Evolutionary conservation across 495 filamentous ascomycete genomes (phyloP), one percentile per base, ranked within the genome.

Genomic region (Trichoderma virens): DNA sequence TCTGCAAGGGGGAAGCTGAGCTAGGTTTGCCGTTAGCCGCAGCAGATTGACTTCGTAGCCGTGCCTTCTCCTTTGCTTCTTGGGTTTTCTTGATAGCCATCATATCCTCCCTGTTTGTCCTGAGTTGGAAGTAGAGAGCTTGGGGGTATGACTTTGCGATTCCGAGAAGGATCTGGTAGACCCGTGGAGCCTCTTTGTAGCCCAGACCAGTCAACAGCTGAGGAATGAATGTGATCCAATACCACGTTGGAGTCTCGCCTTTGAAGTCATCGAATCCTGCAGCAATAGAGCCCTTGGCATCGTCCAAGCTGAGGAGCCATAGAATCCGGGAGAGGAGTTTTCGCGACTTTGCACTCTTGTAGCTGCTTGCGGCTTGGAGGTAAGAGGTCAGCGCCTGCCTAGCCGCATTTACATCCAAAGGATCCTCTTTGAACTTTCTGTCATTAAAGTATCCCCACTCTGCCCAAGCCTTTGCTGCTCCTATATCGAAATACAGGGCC

Each of bases 401-500:
- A 2, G 93, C 95, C 63, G 89, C 82, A 51, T 84, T 85, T 63
- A 93, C 82, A 68, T 97, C 88, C 2, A 81, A 78, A 0, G 92
- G 88, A 65, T 96, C 88, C 62, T 89, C 87, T 76, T 96, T 98
- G 80, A 96, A 99, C 39, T 92, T 87, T 62, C 88, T 85, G 72
- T 99, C 95, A 72, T 94, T 97, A 78, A 96, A 99, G 69, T 93
- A 91, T 56, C 93, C 95, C 95, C 95, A 99, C 76, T 98, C 95
- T 64, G 94, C 93, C 95, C 95, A 99, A 5, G 95, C 95, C 75
- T 99, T 99, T 0, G 94, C 88, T 34, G 96, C 85, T 66, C 90
- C 90, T 68, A 99, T 88, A 68, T 99, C 95, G 67, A 93, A 96
- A 75, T 91, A 97, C 27, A 99, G 78, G 2, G 95, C 95, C 45